Conservation (phyloP, 176 grass and related monocot genomes). For the Ampelocalamus luodianensis region DNA sequence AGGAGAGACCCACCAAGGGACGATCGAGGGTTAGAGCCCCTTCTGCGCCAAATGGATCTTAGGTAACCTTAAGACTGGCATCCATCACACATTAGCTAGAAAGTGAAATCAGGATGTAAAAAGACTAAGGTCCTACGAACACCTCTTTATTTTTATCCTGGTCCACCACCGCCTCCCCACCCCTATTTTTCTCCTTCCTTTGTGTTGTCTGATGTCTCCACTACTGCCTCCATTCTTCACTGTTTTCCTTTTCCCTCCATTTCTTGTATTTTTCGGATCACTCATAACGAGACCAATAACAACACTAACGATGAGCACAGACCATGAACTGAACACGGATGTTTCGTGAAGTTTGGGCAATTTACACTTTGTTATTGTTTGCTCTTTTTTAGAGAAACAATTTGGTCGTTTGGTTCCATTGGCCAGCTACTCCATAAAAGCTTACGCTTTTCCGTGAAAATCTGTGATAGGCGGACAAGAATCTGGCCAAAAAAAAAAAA, state of each 20-base stretch:
- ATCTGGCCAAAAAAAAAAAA: not conserved
- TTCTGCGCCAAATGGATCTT: too few relatives aligned
- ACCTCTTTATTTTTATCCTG: too few relatives aligned
- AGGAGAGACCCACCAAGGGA: too few relatives aligned
- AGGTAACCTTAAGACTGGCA: too few relatives aligned
- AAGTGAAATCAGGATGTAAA: too few relatives aligned
- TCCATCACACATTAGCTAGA: too few relatives aligned
- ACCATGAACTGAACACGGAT: not conserved
- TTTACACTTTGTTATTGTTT: not conserved
- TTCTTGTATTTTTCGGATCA: not conserved
- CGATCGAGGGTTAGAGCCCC: too few relatives aligned
- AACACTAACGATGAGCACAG: not conserved
- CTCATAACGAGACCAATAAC: not conserved
- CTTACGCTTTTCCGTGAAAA: not conserved
- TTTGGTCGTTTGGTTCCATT: not conserved
- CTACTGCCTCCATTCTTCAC: too few relatives aligned
- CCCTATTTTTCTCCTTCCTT: too few relatives aligned
- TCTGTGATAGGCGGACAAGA: not conserved
- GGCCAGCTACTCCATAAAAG: not conserved
- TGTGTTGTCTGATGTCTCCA: too few relatives aligned
- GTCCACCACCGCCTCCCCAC: too few relatives aligned
- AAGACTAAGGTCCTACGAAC: too few relatives aligned
- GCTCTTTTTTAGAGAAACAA: not conserved
- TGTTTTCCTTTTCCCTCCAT: not conserved
- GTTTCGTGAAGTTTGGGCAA: not conserved